Evolutionary conservation across 106 monocot species (phyloP).

Genomic region (Posidonia australis): DNA sequence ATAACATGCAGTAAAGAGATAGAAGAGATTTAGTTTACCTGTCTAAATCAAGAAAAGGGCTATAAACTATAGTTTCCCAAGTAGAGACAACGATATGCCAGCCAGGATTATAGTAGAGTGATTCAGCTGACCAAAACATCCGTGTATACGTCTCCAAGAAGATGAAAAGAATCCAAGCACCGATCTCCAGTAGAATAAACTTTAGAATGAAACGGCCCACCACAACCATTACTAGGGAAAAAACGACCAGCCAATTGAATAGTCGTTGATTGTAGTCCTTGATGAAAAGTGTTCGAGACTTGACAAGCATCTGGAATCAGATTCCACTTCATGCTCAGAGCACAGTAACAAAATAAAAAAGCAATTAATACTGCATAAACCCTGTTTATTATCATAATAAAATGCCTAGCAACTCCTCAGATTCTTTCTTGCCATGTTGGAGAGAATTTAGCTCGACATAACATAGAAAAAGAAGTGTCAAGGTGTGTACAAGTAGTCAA

Average conservation of each 20-base stretch:
- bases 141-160: slow-evolving; percentile 95
- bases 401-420: neutral
- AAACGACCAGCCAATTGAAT: slow-evolving; percentile 94
- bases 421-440: no score
- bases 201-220: slow-evolving; percentile 80
- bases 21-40: slow-evolving; percentile 38
- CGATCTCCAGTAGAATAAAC: slow-evolving; percentile 80
- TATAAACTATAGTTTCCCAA: slow-evolving; percentile 94
- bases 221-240: slow-evolving; percentile 86
- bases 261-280: slow-evolving; percentile 88
- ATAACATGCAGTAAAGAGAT: neutral
- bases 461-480: no score
- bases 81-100: slow-evolving; percentile 80
- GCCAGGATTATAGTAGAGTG: slow-evolving; percentile 80
- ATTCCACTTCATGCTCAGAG: neutral
- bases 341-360: neutral
- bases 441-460: no score
- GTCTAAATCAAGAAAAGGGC: slow-evolving; percentile 86
- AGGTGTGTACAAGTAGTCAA: no score
- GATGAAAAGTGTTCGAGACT: slow-evolving; percentile 70
- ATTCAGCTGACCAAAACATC: slow-evolving; percentile 97
- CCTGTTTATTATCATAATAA: neutral
- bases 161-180: slow-evolving; percentile 91
- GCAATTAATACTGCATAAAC: neutral
- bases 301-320: slow-evolving; percentile 62